Conservation (phyloP, 305 asterid species). For the Solanum hybrid region DNA sequence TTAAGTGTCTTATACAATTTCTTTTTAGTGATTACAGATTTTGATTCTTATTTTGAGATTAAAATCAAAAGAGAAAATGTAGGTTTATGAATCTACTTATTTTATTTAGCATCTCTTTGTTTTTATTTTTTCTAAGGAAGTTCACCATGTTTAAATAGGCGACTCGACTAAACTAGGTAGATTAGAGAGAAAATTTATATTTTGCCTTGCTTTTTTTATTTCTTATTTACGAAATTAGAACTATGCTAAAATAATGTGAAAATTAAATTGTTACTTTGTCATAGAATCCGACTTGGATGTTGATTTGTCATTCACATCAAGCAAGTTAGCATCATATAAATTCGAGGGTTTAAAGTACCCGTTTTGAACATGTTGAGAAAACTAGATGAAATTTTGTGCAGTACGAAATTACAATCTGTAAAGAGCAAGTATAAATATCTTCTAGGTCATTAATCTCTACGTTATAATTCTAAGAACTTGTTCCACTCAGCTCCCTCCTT, state of each 20-base stretch:
- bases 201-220: no score
- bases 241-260: no score
- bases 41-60: background rate
- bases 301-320: background rate
- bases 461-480: no score
- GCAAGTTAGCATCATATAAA: no score
- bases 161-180: no score
- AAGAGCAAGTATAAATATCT: no score
- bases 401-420: background rate
- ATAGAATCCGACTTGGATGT: background rate
- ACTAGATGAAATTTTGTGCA: background rate
- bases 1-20: no score
- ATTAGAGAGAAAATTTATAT: no score
- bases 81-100: background rate
- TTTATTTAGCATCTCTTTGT: background rate
- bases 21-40: background rate
- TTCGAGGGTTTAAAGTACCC: background rate
- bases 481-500: no score
- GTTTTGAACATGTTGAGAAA: background rate
- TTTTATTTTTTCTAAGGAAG: no score
- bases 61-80: background rate
- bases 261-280: background rate
- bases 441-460: background rate
- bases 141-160: no score
- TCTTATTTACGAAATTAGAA: background rate